Base-by-base conservation (phyloP, 2,329 filamentous ascomycete species). In the Chrysoporthe puriensis region DNA sequence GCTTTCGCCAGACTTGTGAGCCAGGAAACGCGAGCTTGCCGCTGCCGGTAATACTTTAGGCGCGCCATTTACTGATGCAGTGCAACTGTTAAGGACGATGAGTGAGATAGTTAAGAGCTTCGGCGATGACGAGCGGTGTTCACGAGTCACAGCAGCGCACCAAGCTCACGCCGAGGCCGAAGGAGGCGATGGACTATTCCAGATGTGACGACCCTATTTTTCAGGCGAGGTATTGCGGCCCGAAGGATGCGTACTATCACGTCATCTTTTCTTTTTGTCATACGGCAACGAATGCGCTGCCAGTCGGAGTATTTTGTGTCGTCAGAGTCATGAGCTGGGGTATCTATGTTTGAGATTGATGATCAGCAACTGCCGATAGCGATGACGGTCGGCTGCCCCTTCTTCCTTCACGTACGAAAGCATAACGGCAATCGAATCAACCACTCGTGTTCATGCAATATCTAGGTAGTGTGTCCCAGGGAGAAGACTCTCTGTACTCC, bases 241-340 rank as follows among this genome's bases (percentile, higher is more conserved):
- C 67, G 64, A 69, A 44, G 46, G 44, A 52, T 69, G 67, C 67
- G 67, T 66, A 57, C 42, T 57, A 42, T 42, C 67, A 56, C 54
- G 32, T 43, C 58, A 58, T 50, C 14, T 44, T 18, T n/a, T 48
- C 42, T 18, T n/a, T 50, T n/a, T 18, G 18, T 50, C 14, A 48
- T 56, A 66, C 67, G 62, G 42, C 48, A 59, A 54, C 7, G 14
- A 34, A 36, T 16, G 56, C 13, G 13, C 14, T 62, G 32, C 32
- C n/a, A 6, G 18, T 42, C 11, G 26, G 8, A 40, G 36, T 7
- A 40, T 9, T 9, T 40, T 40, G 18, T 48, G 21, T n/a, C 40
- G 26, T 16, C 6, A 21, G 32, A 36, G 60, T 62, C 3, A 16
- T 11, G 6, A 42, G 44, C 43, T 50, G n/a, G 26, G n/a, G 8